Evolutionary conservation across 2,329 filamentous ascomycete genomes (phyloP), one percentile per base, ranked within the genome.

Genomic region (Stachybotrys chartarum): DNA sequence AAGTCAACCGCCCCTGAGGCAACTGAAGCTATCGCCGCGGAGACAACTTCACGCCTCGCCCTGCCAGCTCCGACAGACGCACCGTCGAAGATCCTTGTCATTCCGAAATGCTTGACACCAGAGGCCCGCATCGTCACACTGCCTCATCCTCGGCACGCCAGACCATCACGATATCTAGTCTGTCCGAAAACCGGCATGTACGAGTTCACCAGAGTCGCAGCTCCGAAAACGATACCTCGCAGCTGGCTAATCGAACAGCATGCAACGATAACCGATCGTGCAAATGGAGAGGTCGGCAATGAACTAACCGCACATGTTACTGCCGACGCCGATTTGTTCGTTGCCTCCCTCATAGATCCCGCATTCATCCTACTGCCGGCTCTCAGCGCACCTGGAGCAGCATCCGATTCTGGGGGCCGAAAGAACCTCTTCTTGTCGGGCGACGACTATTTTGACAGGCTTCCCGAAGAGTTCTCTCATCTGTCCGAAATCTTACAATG

Each of bases 311-410:
- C 62, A 35, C 62, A 67, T 30, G 62, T 90, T 30, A 80, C 85
- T 39, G 85, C 85, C 63, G 79, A 78, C 48, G 84, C 90, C 39
- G 85, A 91, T 57, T 74, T 97, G n/a, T 87, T 88, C 64, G 73
- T 97, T 57, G 90, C 93, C 8, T 96, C 94, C 1, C 82, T 85
- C 2, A 77, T 96, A 54, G 94, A 99, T 69, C 81, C 90, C 6
- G 67, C 97, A 3, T 97, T 97, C 73, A 77, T 97, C 52, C 68
- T 96, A 4, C 75, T 97, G 1, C 88, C 93, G 0, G 81, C 85
- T 5, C 78, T 97, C 1, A 63, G 72, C 39, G 68, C 70, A 53
- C 54, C 65, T 4, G 61, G 73, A 12, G 75, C 76, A 50, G 63
- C 68, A 11, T 74, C 75, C 30, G 74, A 78, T 51, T 70, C 75